These are phyloP conservation scores for Huntiella savannae DNA, from an alignment of 2,329 filamentous ascomycete genomes.

Conservation along the genomic window DNA sequence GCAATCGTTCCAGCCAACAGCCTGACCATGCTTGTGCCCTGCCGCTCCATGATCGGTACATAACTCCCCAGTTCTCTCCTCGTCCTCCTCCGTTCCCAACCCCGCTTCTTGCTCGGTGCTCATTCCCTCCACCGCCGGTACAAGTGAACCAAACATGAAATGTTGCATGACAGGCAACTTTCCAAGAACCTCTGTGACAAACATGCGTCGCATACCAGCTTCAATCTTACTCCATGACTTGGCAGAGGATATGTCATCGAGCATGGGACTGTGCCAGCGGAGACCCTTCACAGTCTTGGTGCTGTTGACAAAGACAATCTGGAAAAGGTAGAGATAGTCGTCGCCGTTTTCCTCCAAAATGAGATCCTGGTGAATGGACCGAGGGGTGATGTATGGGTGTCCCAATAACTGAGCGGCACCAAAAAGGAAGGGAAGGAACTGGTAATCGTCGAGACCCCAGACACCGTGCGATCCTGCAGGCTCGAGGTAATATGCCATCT, in stretches of 20 bases:
- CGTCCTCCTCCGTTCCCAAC: conserved; percentile 27
- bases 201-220: conserved; percentile 92
- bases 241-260: conserved; percentile 86
- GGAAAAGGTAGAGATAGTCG: conserved; percentile 80
- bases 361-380: conserved; percentile 71
- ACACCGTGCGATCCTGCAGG: conserved; percentile 93
- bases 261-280: conserved; percentile 93
- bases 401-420: conserved; percentile 76
- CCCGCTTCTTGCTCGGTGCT: conserved; percentile 38
- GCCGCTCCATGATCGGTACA: conserved; percentile 29
- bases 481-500: conserved; percentile 89
- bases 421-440: conserved; percentile 89
- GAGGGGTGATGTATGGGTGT: conserved; percentile 62
- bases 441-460: conserved; percentile 95
- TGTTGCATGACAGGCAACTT: conserved; percentile 98
- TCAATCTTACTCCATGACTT: conserved; percentile 87
- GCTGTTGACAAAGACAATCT: conserved; percentile 84
- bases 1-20: conserved; percentile 76
- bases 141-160: conserved; percentile 75
- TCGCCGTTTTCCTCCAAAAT: conserved; percentile 68
- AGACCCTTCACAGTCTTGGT: conserved; percentile 92
- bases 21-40: conserved; percentile 42
- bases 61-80: conserved; percentile 37
- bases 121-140: conserved; percentile 72
- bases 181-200: conserved; percentile 73